A percentile compares a stretch with the other conserved stretches of the same genome.
phyloP scores from a whole-genome alignment of 805 yeast species.

The Clavispora fructus region DNA sequence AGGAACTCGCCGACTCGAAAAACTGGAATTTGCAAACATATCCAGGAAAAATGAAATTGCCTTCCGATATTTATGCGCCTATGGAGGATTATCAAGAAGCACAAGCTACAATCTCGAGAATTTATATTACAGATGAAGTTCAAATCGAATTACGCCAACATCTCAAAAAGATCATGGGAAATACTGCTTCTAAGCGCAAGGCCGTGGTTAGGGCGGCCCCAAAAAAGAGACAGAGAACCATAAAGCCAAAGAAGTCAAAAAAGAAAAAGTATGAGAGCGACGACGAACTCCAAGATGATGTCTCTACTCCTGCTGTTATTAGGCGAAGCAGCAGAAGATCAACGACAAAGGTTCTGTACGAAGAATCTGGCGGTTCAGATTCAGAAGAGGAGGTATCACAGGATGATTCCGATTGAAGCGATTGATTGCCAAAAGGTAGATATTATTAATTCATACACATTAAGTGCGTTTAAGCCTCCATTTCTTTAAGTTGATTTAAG shows the following conservation, averaged over 20 bases:
- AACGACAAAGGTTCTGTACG: background rate
- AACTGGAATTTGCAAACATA: constrained; percentile 73
- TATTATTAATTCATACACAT: background rate
- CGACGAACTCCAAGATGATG: constrained; percentile 15
- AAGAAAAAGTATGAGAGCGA: constrained; percentile 39
- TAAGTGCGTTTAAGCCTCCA: constrained; percentile 26
- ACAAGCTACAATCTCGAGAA: constrained; percentile 47
- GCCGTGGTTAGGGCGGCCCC: background rate
- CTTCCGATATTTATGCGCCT: constrained; percentile 65
- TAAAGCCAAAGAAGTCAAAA: background rate
- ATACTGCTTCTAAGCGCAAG: background rate
- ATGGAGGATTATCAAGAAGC: constrained; percentile 55
- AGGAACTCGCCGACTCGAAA: constrained; percentile 50
- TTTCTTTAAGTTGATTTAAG: constrained; percentile 40
- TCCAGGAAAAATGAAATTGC: constrained; percentile 72
- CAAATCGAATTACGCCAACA: constrained; percentile 30
- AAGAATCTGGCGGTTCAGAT: background rate
- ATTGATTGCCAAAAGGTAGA: background rate
- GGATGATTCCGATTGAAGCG: background rate
- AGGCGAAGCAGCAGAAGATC: background rate
- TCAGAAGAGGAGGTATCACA: background rate
- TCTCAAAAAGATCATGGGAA: constrained; percentile 17
- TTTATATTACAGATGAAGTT: constrained; percentile 49
- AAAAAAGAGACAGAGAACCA: background rate
- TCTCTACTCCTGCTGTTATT: constrained; percentile 1